These are phyloP conservation scores for Calonectria hongkongensis DNA, from an alignment of 2,329 filamentous ascomycete genomes.

Conservation along the genomic window DNA sequence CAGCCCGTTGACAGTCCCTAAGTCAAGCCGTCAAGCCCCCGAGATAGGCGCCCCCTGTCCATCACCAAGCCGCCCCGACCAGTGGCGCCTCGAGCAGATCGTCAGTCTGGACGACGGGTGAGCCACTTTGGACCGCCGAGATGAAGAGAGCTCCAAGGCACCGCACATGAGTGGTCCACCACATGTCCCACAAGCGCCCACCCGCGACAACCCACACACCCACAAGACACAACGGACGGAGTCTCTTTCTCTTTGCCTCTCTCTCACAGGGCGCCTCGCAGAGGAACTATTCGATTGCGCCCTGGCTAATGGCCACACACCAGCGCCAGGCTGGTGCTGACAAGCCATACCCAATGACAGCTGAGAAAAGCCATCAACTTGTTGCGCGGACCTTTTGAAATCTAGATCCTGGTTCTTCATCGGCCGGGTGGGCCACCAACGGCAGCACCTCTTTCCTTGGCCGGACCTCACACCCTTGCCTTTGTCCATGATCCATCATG, in stretches of 20 bases:
- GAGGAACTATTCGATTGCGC: slow-evolving; percentile 1
- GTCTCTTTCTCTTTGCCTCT: slow-evolving; percentile 14
- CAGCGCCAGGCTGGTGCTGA: slow-evolving; percentile 3
- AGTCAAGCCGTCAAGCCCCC: slow-evolving; percentile 39
- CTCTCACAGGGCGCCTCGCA: background rate
- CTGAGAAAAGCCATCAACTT: background rate
- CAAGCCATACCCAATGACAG: slow-evolving; percentile 29
- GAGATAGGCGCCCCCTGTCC: slow-evolving; percentile 48
- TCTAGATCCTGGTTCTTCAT: slow-evolving; percentile 23
- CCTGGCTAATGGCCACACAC: slow-evolving; percentile 17
- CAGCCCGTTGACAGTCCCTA: slow-evolving; percentile 21
- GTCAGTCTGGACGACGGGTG: slow-evolving; percentile 45
- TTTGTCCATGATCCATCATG: slow-evolving; percentile 29
- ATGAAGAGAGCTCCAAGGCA: slow-evolving; percentile 50
- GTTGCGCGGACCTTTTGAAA: slow-evolving; percentile 17
- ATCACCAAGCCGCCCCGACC: slow-evolving; percentile 45
- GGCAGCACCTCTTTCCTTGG: slow-evolving; percentile 34
- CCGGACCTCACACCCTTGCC: slow-evolving; percentile 37
- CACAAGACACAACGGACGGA: slow-evolving; percentile 9
- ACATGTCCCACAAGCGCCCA: slow-evolving; percentile 32
- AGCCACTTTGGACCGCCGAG: slow-evolving; percentile 52
- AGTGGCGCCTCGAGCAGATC: slow-evolving; percentile 45
- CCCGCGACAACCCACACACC: slow-evolving; percentile 20
- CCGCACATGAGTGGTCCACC: slow-evolving; percentile 50
- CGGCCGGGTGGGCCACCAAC: slow-evolving; percentile 29